A percentile compares a stretch with the other conserved stretches of the same genome.
Evolutionary conservation across 306 rosid species (phyloP).

Genomic region (Benincasa hispida): DNA sequence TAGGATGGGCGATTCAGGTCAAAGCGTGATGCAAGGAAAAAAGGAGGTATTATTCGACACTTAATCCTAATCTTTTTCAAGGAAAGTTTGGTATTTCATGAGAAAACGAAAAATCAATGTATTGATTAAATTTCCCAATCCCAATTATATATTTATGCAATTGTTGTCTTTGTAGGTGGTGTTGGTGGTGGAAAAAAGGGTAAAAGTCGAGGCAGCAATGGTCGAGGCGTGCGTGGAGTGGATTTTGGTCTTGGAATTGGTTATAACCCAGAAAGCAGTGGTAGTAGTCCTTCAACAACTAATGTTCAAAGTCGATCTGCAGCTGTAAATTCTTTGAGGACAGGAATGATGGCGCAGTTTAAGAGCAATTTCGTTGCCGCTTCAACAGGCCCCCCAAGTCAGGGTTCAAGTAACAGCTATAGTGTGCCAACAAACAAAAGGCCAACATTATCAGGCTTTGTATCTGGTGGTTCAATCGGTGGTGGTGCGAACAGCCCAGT

Average conservation of each 20-base stretch:
- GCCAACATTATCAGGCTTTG: constrained; percentile 71
- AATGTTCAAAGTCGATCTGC: constrained; percentile 55
- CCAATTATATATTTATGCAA: neutral
- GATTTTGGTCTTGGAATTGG: constrained; percentile 95
- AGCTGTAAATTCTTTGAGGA: constrained; percentile 61
- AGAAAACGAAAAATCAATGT: neutral
- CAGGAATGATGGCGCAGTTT: constrained; percentile 89
- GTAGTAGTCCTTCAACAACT: constrained; percentile 26
- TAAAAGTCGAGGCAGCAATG: constrained; percentile 49
- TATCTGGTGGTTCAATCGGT: constrained; percentile 87
- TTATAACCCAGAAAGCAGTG: constrained; percentile 47
- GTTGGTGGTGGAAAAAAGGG: constrained; percentile 56
- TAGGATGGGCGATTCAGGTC: constrained; percentile 99
- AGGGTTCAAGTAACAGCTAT: constrained; percentile 29
- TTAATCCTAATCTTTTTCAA: too few species aligned
- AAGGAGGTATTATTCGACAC: constrained; percentile 38
- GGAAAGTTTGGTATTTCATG: too few species aligned
- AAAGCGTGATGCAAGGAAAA: constrained; percentile 90
- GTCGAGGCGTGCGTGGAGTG: constrained; percentile 95
- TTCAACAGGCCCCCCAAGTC: constrained; percentile 45
- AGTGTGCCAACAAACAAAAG: constrained; percentile 35
- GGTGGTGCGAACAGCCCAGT: constrained; percentile 41
- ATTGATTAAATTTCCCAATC: too few species aligned
- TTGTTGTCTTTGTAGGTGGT: constrained; percentile 3
- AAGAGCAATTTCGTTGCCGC: constrained; percentile 75